Evolutionary conservation across 306 rosid species (phyloP).

Genomic region (Glycyrrhiza uralensis): DNA sequence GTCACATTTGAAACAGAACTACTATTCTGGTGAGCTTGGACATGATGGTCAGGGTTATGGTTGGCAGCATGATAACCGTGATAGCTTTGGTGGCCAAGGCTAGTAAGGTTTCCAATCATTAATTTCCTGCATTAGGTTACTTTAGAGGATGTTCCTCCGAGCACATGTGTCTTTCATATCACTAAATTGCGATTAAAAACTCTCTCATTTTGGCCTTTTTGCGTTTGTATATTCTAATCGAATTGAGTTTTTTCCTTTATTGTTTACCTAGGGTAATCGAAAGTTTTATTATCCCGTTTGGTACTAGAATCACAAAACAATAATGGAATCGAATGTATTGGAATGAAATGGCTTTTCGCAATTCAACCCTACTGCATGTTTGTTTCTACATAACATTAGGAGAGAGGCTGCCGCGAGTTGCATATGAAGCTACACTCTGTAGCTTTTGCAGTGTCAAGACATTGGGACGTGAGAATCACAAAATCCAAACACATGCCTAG

Average conservation of each 20-base stretch:
- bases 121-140: slow-evolving; percentile 6
- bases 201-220: slow-evolving; percentile 9
- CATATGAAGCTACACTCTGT: too few species aligned
- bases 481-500: too few species aligned
- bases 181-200: slow-evolving; percentile 6
- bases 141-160: slow-evolving; percentile 15
- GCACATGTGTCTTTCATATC: neutral
- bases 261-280: neutral
- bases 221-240: slow-evolving; percentile 24
- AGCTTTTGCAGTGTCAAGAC: too few species aligned
- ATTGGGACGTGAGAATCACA: too few species aligned
- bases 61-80: slow-evolving; percentile 69
- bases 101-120: slow-evolving; percentile 19
- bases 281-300: neutral
- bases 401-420: too few species aligned
- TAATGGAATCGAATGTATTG: neutral
- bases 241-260: slow-evolving; percentile 16
- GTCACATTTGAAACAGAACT: slow-evolving; percentile 56
- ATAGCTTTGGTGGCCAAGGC: slow-evolving; percentile 57
- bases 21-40: slow-evolving; percentile 54
- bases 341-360: neutral
- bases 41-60: slow-evolving; percentile 63
- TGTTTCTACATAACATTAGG: too few species aligned
- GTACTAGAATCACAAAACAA: neutral
- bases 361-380: too few species aligned